Conservation (phyloP, 2,329 filamentous ascomycete species). For the Septoria linicola region DNA sequence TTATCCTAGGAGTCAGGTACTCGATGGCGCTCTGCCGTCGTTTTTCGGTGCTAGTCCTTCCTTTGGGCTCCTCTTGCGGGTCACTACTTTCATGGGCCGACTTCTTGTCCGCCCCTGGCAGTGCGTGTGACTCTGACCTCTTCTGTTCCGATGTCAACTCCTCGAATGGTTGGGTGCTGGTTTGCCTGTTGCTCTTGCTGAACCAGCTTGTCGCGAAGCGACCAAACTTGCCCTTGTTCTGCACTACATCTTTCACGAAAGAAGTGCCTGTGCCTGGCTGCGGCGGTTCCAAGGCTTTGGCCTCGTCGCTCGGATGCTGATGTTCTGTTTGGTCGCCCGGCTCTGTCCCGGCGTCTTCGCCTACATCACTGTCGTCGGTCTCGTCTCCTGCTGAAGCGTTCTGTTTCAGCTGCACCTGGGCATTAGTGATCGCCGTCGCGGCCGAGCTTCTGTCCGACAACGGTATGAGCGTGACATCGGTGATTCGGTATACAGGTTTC, state of each 20-base stretch:
- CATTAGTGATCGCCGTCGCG: slow-evolving; percentile 31
- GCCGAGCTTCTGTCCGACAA: slow-evolving; percentile 65
- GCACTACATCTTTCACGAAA: slow-evolving; percentile 85
- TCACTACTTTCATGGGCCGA: slow-evolving; percentile 17
- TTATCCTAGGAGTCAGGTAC: slow-evolving; percentile 74
- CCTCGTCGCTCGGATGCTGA: slow-evolving; percentile 22
- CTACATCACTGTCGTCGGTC: slow-evolving; percentile 34
- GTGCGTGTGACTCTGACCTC: slow-evolving; percentile 36
- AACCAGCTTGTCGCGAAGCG: slow-evolving; percentile 91
- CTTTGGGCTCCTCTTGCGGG: slow-evolving; percentile 1
- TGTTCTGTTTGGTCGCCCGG: slow-evolving; percentile 22
- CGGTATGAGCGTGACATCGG: slow-evolving; percentile 87
- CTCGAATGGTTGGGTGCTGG: slow-evolving; percentile 57
- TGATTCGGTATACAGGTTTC: slow-evolving; percentile 79
- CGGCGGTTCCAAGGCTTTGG: slow-evolving; percentile 35
- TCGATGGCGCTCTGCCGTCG: slow-evolving; percentile 28
- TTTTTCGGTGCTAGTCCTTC: slow-evolving; percentile 8
- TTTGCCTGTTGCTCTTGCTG: slow-evolving; percentile 76
- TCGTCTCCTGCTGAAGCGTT: slow-evolving; percentile 23
- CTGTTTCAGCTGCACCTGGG: slow-evolving; percentile 35
- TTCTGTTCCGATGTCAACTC: slow-evolving; percentile 37
- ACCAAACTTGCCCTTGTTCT: slow-evolving; percentile 78
- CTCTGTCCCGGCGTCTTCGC: slow-evolving; percentile 30
- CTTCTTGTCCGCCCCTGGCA: slow-evolving; percentile 27
- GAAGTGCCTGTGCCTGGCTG: slow-evolving; percentile 53